Evolutionary conservation across 805 yeast species (phyloP).

Genomic region (Spathaspora boniae): DNA sequence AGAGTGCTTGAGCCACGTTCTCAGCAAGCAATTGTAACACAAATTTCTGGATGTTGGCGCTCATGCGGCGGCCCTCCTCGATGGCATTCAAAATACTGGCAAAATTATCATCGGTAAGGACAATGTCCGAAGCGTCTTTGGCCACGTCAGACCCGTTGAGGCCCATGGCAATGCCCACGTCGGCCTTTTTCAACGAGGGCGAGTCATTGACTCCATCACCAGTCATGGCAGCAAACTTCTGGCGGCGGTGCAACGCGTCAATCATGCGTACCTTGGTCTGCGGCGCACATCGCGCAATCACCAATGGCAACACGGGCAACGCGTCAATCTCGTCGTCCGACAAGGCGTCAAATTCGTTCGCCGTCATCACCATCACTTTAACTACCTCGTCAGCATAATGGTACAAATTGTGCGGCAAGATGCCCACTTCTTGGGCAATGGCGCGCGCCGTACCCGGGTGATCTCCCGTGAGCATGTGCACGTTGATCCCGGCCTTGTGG

Average conservation of each 20-base stretch:
- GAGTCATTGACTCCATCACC: conserved; percentile 80
- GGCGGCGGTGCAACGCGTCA: conserved; percentile 37
- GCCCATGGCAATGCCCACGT: conserved; percentile 85
- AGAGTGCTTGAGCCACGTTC: conserved; percentile 68
- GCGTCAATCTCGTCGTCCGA: conserved; percentile 30
- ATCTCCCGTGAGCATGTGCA: conserved; percentile 81
- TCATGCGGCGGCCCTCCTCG: conserved; percentile 80
- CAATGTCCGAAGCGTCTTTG: conserved; percentile 79
- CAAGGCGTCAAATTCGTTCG: conserved; percentile 31
- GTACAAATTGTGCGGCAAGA: conserved; percentile 50
- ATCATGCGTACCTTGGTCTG: conserved; percentile 41
- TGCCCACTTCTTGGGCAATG: conserved; percentile 79
- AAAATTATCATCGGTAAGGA: conserved; percentile 67
- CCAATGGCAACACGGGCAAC: conserved; percentile 37
- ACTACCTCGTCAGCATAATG: conserved; percentile 34
- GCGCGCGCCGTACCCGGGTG: conserved; percentile 77
- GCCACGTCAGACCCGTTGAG: conserved; percentile 77
- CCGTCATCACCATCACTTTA: conserved; percentile 35
- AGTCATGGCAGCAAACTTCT: conserved; percentile 38
- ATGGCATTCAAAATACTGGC: conserved; percentile 75
- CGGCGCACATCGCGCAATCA: conserved; percentile 40
- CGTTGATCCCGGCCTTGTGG: conserved; percentile 73
- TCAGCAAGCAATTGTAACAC: conserved; percentile 70
- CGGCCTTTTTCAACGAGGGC: conserved; percentile 71
- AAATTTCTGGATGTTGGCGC: conserved; percentile 73